Conservation (phyloP, 1,284 basidiomycete species). For the Ganoderma lucidum region DNA sequence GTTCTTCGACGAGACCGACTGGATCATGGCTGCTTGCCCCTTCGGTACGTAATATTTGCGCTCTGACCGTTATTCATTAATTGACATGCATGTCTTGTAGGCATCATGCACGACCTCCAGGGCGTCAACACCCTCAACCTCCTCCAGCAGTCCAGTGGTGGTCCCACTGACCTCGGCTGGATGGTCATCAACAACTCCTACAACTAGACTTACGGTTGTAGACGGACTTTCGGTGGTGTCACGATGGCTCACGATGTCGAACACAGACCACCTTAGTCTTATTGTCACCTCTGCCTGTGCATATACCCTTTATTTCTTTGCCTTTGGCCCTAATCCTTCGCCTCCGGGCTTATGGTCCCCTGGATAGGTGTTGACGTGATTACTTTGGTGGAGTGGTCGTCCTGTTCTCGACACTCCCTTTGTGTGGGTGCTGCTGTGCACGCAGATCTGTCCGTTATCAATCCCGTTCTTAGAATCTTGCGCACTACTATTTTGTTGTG, state of each 20-base stretch:
- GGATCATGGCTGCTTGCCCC: constrained; percentile 67
- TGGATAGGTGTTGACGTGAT: constrained; percentile 38
- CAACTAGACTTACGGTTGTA: constrained; percentile 12
- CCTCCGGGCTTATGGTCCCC: constrained; percentile 36
- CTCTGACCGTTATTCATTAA: no score
- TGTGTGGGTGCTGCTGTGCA: constrained; percentile 34
- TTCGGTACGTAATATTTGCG: constrained; percentile 63
- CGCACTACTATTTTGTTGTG: constrained; percentile 20
- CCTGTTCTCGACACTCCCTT: constrained; percentile 24
- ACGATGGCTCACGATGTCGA: constrained; percentile 6
- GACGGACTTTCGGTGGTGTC: background rate
- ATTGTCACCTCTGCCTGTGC: constrained; percentile 15
- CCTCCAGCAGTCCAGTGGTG: constrained; percentile 52
- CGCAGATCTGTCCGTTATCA: constrained; percentile 22
- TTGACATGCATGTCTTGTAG: constrained; percentile 43
- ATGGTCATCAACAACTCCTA: constrained; percentile 42
- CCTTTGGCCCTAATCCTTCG: constrained; percentile 17
- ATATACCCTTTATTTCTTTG: constrained; percentile 34
- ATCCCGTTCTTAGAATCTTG: constrained; percentile 3
- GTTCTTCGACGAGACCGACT: constrained; percentile 65
- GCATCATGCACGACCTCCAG: constrained; percentile 72
- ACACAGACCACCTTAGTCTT: constrained; percentile 10
- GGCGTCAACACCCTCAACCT: constrained; percentile 72
- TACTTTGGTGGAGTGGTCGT: constrained; percentile 25
- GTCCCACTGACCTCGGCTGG: constrained; percentile 59